phyloP scores from a whole-genome alignment of 2,329 filamentous ascomycete species.

The Aspergillus fumigatiaffinis region DNA sequence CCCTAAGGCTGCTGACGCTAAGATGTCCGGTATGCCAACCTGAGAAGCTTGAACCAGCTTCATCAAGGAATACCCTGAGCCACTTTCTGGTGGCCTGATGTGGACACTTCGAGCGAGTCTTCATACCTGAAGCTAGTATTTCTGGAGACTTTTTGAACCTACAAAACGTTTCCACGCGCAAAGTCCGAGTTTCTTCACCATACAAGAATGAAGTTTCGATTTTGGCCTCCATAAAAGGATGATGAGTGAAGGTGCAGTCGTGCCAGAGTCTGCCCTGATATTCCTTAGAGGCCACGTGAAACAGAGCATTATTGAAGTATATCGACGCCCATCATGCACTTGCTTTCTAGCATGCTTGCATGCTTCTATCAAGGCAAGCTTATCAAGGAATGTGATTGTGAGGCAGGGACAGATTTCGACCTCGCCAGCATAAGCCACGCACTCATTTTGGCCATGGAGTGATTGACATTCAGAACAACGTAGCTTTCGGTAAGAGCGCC shows the following conservation, averaged over 20 bases:
- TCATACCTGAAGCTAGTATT: neutral
- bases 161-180: neutral
- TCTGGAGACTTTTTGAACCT: neutral
- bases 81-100: neutral
- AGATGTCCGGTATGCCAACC: neutral
- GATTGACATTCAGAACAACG: neutral
- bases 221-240: neutral
- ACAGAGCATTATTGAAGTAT: neutral
- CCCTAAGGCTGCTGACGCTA: neutral
- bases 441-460: neutral
- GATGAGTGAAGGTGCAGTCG: neutral
- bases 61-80: neutral
- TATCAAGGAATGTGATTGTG: neutral
- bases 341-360: neutral
- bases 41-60: neutral
- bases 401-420: conserved; percentile 8
- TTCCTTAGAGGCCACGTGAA: neutral
- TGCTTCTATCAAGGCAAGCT: neutral
- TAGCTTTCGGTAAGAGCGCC: neutral
- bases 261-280: neutral
- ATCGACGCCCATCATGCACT: neutral
- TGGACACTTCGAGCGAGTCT: neutral
- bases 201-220: neutral
- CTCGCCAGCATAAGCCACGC: neutral
- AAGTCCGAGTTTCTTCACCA: neutral